Evolutionary conservation across 345 rosid genomes (phyloP).

Genomic region (Hibiscus syriacus): DNA sequence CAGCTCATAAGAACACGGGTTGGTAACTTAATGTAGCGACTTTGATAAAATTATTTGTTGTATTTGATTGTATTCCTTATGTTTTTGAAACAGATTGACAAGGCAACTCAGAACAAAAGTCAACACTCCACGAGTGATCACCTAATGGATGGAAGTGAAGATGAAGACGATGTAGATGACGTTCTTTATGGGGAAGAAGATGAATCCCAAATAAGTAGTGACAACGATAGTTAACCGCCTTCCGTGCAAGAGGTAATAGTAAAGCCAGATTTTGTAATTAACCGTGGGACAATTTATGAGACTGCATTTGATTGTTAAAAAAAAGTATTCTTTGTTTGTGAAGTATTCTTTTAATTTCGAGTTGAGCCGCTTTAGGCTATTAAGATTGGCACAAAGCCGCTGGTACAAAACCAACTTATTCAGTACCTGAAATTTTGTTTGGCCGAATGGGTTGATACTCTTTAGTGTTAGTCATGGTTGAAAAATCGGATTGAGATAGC

Average conservation of each 20-base stretch:
- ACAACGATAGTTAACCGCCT: conserved; percentile 20
- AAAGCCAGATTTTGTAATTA: neutral
- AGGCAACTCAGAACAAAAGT: conserved; percentile 35
- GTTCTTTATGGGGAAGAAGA: too few relatives aligned
- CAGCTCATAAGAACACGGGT: conserved; percentile 83
- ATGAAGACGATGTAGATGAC: conserved; percentile 24
- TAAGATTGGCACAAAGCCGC: neutral
- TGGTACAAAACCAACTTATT: too few relatives aligned
- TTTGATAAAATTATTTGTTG: neutral
- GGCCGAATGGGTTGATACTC: too few relatives aligned
- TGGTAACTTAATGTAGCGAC: conserved; percentile 4
- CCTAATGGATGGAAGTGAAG: conserved; percentile 43
- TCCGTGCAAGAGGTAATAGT: conserved; percentile 3
- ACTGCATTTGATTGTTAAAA: neutral
- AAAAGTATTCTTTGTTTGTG: neutral
- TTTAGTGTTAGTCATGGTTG: too few relatives aligned
- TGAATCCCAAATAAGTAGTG: too few relatives aligned
- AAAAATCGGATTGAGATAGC: too few relatives aligned
- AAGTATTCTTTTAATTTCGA: neutral
- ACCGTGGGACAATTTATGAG: neutral
- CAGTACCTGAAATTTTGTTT: too few relatives aligned
- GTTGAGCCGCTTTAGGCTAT: neutral
- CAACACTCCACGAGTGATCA: conserved; percentile 21
- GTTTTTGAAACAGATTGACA: too few relatives aligned
- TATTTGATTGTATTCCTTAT: too few relatives aligned